phyloP scores from a whole-genome alignment of 495 filamentous ascomycete species.

The Podospora conica region DNA sequence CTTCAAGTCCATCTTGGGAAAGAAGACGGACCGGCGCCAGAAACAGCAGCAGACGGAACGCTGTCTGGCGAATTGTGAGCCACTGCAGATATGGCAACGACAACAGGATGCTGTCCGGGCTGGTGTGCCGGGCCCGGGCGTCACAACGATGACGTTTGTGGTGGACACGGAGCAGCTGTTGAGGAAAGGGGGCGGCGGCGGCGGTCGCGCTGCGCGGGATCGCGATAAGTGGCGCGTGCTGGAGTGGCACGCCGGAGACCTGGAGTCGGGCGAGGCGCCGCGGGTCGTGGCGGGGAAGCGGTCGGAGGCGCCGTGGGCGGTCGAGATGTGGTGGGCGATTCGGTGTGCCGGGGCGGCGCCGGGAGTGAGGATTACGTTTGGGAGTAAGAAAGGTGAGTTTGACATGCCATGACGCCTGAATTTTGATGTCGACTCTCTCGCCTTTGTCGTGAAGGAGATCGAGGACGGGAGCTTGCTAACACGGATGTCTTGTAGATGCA shows the following conservation, averaged over 20 bases:
- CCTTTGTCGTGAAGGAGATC: no score
- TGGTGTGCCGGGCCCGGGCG: background rate
- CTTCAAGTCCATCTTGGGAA: background rate
- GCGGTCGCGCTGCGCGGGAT: background rate
- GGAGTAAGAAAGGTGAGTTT: background rate
- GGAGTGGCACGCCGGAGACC: background rate
- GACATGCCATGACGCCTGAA: background rate
- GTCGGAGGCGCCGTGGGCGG: background rate
- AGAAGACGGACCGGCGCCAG: background rate
- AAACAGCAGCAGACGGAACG: background rate
- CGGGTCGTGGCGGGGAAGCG: background rate
- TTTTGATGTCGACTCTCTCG: background rate
- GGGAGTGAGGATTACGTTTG: slow-evolving; percentile 1
- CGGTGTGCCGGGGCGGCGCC: background rate
- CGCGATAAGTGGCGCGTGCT: background rate
- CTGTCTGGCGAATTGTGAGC: background rate
- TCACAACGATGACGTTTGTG: background rate
- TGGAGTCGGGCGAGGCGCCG: background rate
- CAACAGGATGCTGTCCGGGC: no score
- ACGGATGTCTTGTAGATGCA: background rate
- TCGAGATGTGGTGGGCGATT: slow-evolving; percentile 1
- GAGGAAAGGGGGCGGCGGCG: background rate
- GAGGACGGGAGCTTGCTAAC: background rate
- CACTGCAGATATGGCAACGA: slow-evolving; percentile 2
- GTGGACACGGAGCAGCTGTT: background rate